Conservation (phyloP, 2,329 filamentous ascomycete species). For the Ophiostoma tasmaniense region DNA sequence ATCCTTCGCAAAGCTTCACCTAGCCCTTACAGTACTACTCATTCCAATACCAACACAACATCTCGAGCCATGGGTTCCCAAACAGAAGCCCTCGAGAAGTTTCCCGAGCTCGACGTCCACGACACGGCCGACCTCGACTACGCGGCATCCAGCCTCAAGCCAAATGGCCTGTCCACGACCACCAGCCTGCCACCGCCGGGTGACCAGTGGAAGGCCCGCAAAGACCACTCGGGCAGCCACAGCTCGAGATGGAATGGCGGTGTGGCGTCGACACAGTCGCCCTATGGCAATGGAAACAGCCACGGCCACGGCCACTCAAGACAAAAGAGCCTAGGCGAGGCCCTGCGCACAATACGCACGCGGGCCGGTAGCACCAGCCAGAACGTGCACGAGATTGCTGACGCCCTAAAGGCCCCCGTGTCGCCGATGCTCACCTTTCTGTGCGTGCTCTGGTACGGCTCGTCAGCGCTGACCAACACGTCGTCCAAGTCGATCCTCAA, state of each 20-base stretch:
- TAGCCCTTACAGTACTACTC: background rate
- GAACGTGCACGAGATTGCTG: conserved; percentile 87
- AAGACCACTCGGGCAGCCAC: conserved; percentile 36
- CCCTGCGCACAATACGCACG: conserved; percentile 72
- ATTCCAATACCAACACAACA: background rate
- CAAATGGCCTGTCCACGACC: conserved; percentile 26
- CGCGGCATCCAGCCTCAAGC: conserved; percentile 20
- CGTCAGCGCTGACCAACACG: conserved; percentile 91
- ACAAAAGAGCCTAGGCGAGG: conserved; percentile 83
- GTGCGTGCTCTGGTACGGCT: conserved; percentile 88
- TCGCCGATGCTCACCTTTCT: conserved; percentile 80
- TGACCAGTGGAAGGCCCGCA: conserved; percentile 52
- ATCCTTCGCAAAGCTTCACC: conserved; percentile 12
- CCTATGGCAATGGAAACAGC: conserved; percentile 30
- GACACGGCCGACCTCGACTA: conserved; percentile 17
- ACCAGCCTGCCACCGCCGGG: conserved; percentile 24
- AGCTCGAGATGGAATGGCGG: conserved; percentile 26
- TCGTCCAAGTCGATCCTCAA: conserved; percentile 96
- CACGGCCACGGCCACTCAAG: conserved; percentile 55
- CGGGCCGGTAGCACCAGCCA: conserved; percentile 80
- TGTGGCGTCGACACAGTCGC: background rate
- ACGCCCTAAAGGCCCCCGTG: conserved; percentile 80
- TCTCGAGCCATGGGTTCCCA: conserved; percentile 18
- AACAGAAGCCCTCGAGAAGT: conserved; percentile 42
- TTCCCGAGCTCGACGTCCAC: conserved; percentile 44